Base-by-base conservation (phyloP, 805 yeast species). In the Candida khao-thaluensis region DNA sequence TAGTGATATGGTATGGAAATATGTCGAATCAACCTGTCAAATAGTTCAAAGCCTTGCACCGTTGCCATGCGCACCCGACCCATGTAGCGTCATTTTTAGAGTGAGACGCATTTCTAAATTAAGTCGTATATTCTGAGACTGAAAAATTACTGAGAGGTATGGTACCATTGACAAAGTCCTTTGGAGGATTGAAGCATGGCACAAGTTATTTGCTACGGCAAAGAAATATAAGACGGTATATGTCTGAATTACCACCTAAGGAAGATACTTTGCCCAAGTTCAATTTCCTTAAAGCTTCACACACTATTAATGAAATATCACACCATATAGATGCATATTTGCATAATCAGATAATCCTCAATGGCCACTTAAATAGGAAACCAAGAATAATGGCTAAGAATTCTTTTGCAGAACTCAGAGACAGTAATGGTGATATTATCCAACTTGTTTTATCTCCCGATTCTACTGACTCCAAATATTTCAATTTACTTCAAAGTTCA, bases 331-430 rank as follows among this genome's bases (percentile, higher is more conserved):
- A 47, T 2, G 8, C 29, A 0, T 44, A 38, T 20, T 44, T 50
- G 22, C 22, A 17, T 8, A 29, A 27, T 34, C 42, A 8, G 4
- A 33, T 83, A 2, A 68, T 73, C 0, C 48, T 91, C 6, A 78
- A 86, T 46, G 98, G 99, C 0, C 93, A 96, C 88, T 74, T 91
- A 12, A 79, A 87, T 52, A 69, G 75, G 16, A 81, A 82, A 47
- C 93, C 96, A 0, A 72, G 82, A 38, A 77, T 79, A 38, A 65
- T 85, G 38, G 81, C 91, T 3, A 79, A 78, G 37, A 65, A 86
- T 35, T 71, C 77, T 1, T 91, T 93, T 66, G 93, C 84, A 2
- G 77, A 74, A 18, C 61, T 91, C 10, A 70, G 98, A 45, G 98
- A 90, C 55, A 54, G 68, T 22, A 66, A 77, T 29, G 96, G 96